phyloP scores from a whole-genome alignment of 768 basidiomycete genomes.

The Hortiboletus flavorubellus region DNA sequence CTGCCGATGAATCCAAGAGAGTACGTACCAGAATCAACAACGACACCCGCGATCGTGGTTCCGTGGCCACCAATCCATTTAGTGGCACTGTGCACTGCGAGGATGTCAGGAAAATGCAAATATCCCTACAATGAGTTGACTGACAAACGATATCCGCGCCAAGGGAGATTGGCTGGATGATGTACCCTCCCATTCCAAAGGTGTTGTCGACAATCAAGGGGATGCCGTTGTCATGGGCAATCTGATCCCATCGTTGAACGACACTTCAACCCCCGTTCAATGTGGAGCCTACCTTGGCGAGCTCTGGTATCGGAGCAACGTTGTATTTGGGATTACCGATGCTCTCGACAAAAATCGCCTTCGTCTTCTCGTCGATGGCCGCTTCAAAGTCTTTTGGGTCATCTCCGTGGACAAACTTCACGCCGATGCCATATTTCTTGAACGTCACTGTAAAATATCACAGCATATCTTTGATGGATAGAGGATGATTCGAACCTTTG shows the following conservation, averaged over 20 bases:
- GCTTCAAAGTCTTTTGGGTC: slow-evolving; percentile 46
- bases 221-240: slow-evolving; percentile 58
- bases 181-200: slow-evolving; percentile 59
- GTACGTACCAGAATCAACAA: slow-evolving; percentile 52
- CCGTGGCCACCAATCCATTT: slow-evolving; percentile 71
- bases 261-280: no score
- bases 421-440: slow-evolving; percentile 51
- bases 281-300: slow-evolving; percentile 44
- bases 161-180: slow-evolving; percentile 50
- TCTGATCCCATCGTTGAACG: slow-evolving; percentile 23
- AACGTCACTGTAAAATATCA: slow-evolving; percentile 39
- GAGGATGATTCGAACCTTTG: slow-evolving; percentile 39
- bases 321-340: slow-evolving; percentile 64
- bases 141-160: slow-evolving; percentile 55
- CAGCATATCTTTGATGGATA: background rate
- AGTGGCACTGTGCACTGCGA: slow-evolving; percentile 51
- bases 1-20: background rate
- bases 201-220: slow-evolving; percentile 68
- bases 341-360: slow-evolving; percentile 54
- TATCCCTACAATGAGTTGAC: slow-evolving; percentile 2
- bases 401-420: slow-evolving; percentile 50
- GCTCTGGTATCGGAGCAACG: slow-evolving; percentile 50
- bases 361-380: slow-evolving; percentile 60
- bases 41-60: slow-evolving; percentile 63
- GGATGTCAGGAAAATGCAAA: background rate